Percentiles rank a stretch among this genome's conserved stretches.
Evolutionary conservation across 108 stramenopile genomes (phyloP).

Genomic region (Mediolabrus comicus): DNA sequence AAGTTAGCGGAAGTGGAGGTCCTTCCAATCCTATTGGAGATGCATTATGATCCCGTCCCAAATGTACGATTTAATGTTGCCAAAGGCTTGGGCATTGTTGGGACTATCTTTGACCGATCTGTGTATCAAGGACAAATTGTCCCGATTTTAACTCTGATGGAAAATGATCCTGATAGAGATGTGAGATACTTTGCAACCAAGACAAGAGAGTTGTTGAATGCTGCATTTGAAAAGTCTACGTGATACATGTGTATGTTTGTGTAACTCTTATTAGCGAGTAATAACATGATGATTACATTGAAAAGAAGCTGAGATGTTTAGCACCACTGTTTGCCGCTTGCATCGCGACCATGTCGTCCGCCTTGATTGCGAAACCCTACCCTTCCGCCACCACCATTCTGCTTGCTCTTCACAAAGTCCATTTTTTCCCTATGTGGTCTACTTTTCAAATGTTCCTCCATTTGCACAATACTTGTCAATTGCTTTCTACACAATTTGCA

Average conservation of each 20-base stretch:
- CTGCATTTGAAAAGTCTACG: slow-evolving; percentile 10
- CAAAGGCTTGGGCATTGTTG: slow-evolving; percentile 81
- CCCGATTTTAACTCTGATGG: slow-evolving; percentile 73
- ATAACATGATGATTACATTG: too few relatives aligned
- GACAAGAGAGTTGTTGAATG: slow-evolving; percentile 32
- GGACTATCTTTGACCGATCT: slow-evolving; percentile 58
- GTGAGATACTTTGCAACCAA: slow-evolving; percentile 88
- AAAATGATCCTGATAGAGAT: slow-evolving; percentile 89
- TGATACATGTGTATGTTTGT: neutral
- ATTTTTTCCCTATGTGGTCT: slow-evolving; percentile 76
- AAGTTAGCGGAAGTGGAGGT: slow-evolving; percentile 61
- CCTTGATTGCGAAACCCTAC: neutral
- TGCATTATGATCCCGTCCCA: slow-evolving; percentile 94
- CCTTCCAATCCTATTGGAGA: slow-evolving; percentile 86
- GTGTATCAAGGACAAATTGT: slow-evolving; percentile 71
- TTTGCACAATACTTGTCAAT: slow-evolving; percentile 84
- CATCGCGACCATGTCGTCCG: slow-evolving; percentile 4
- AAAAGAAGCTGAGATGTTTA: too few relatives aligned
- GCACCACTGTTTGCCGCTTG: slow-evolving; percentile 33
- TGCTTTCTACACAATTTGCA: slow-evolving; percentile 88
- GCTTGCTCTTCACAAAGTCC: slow-evolving; percentile 43
- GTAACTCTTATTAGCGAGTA: too few relatives aligned
- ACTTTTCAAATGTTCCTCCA: slow-evolving; percentile 82
- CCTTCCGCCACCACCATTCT: slow-evolving; percentile 14
- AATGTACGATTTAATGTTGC: slow-evolving; percentile 98